Conservation (phyloP, 139 green algal genomes). For the Tetradesmus lagerheimii region DNA sequence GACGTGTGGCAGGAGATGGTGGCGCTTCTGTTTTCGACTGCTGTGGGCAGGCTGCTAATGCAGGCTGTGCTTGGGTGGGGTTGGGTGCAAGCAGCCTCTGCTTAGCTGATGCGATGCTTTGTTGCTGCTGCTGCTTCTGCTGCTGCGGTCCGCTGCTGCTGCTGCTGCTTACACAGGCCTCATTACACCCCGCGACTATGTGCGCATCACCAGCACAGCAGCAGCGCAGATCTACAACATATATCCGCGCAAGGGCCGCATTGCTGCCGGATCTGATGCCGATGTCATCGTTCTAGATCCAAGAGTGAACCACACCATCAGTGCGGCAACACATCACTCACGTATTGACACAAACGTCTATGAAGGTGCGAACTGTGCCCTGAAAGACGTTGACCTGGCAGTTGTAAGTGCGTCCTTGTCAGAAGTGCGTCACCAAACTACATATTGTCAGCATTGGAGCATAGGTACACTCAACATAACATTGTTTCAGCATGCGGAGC, state of each 20-base stretch:
- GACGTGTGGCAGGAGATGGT: constrained; percentile 92
- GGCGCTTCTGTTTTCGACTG: too few species aligned
- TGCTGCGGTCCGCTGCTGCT: background rate
- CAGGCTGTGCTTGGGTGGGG: too few species aligned
- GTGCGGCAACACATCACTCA: constrained; percentile 84
- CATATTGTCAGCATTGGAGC: too few species aligned
- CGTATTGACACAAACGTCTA: constrained; percentile 96
- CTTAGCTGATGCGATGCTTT: too few species aligned
- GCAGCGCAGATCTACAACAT: constrained; percentile 93
- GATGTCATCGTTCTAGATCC: constrained; percentile 97
- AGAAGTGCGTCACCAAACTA: too few species aligned
- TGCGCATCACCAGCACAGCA: constrained; percentile 87
- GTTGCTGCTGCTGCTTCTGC: background rate
- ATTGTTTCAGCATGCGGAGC: too few species aligned
- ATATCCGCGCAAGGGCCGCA: constrained; percentile 91
- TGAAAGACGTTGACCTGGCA: too few species aligned
- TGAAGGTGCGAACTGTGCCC: constrained; percentile 79
- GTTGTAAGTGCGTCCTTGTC: too few species aligned
- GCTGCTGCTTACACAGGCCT: constrained; percentile 58
- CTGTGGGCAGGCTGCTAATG: too few species aligned
- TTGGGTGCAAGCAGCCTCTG: too few species aligned
- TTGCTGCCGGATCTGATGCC: constrained; percentile 89
- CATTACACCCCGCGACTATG: constrained; percentile 84
- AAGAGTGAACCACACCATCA: constrained; percentile 73
- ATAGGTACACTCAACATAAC: too few species aligned